Conservation (phyloP, 2,329 filamentous ascomycete genomes). For the Aspergillus melleus region DNA sequence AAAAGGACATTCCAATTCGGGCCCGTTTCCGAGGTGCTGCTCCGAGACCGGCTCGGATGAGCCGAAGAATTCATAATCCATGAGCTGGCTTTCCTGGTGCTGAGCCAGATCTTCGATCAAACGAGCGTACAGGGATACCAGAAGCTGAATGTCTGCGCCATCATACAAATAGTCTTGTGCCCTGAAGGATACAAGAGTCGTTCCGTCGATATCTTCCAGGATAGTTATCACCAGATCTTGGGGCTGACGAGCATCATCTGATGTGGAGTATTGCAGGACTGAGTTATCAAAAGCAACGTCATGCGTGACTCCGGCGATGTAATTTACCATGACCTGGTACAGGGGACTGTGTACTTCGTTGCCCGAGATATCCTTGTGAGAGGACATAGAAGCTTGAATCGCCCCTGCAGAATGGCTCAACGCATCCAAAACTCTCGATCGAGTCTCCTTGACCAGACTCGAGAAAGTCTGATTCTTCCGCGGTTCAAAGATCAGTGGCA, state of each 20-base stretch:
- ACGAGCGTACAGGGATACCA: neutral
- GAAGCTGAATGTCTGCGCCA: neutral
- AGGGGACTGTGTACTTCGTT: neutral
- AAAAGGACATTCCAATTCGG: neutral
- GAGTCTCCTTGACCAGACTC: neutral
- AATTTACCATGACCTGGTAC: neutral
- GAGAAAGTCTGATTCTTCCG: neutral
- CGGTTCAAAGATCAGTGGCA: slow-evolving; percentile 1
- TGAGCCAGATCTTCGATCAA: neutral
- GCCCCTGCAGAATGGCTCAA: neutral
- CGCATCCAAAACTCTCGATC: neutral
- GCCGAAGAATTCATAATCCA: neutral
- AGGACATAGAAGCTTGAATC: neutral
- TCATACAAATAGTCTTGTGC: neutral
- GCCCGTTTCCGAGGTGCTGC: neutral
- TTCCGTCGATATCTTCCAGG: neutral
- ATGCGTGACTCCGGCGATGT: neutral
- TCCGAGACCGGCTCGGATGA: neutral
- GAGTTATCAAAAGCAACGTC: neutral
- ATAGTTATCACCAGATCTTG: neutral
- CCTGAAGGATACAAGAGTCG: neutral
- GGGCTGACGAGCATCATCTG: neutral
- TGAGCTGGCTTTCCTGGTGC: neutral
- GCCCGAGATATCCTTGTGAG: neutral
- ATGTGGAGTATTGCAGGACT: neutral